Evolutionary conservation across 2,329 filamentous ascomycete genomes (phyloP), one percentile per base, ranked within the genome.

Genomic region (Botrytis deweyae): DNA sequence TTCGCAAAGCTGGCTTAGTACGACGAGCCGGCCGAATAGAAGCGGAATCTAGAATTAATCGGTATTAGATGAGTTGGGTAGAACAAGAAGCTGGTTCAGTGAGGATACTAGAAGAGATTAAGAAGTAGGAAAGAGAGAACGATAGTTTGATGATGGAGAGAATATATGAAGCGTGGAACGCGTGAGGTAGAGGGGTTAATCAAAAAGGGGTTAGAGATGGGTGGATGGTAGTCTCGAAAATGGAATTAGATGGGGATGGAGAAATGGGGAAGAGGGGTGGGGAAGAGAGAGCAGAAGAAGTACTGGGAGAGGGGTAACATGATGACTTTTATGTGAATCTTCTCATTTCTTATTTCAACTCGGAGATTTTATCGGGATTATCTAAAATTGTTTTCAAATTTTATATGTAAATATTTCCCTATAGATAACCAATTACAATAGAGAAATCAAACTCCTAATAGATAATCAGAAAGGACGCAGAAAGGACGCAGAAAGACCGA

Each of bases 321-420:
- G 18, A 29, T 29, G 14, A 9, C 7, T 9, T 29, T 3, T 18
- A 14, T 14, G 1, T 29, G 7, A 58, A 29, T 5, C 12, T 55
- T 3, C 0, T 16, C 4, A 16, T 18, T 29, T 55, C 6, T 29
- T 8, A 9, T 3, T 58, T 18, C n/a, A 0, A 0, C 16, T 58
- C 2, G 9, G 6, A 52, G 0, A 1, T 55, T 55, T 4, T 0
- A 18, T 16, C 3, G 1, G 25, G 8, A 55, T 29, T 8, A 8
- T 8, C 8, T 18, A 29, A 16, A 58, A 18, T 58, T 1, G n/a
- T 18, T 8, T 58, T 9, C 14, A 29, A 9, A 58, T 18, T 55
- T 29, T 2, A 55, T 3, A 18, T 18, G 14, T 55, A 16, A n/a
- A 29, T 58, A 3, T 4, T 8, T 6, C 14, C n/a, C 52, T 29